Evolutionary conservation across 2,329 filamentous ascomycete genomes (phyloP), one percentile per base, ranked within the genome.

Genomic region (Exophiala alcalophila): DNA sequence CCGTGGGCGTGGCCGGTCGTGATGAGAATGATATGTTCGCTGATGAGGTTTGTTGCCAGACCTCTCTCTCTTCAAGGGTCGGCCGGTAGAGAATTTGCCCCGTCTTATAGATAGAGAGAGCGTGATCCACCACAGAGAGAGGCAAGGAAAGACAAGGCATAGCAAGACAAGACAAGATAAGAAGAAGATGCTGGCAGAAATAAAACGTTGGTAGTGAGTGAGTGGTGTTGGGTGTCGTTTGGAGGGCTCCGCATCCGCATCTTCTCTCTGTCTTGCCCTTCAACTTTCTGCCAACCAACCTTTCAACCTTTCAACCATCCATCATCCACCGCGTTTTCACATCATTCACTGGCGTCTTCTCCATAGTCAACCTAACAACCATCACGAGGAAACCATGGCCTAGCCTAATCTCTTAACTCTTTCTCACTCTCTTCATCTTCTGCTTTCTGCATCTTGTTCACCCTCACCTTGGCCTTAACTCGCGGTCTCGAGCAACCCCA

Each of bases 61-160:
- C 23, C n/a, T 25, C n/a, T 25, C 14, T 36, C 20, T 18, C 9
- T 25, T 14, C 16, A 27, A 25, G 23, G 30, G n/a, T n/a, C n/a
- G n/a, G n/a, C n/a, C n/a, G n/a, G n/a, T n/a, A n/a, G 32, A 27
- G 25, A 11, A 28, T 41, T 30, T 5, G 5, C 29, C 21, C 25
- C 23, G 19, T 38, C 32, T 34, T 38, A 38, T 30, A 32, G 26
- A 44, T 38, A 37, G 33, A 23, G 32, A 7, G 8, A 28, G 21
- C 20, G 37, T 16, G 40, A 44, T 33, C 40, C 32, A 31, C 33
- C 27, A n/a, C n/a, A n/a, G n/a, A n/a, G n/a, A n/a, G n/a, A n/a
- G n/a, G n/a, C n/a, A n/a, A n/a, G n/a, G n/a, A n/a, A n/a, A n/a
- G n/a, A n/a, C 24, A 26, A 9, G 24, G 24, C 24, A n/a, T 26